Base-by-base conservation (phyloP, 345 rosid genomes). In the Ailanthus altissimus region DNA sequence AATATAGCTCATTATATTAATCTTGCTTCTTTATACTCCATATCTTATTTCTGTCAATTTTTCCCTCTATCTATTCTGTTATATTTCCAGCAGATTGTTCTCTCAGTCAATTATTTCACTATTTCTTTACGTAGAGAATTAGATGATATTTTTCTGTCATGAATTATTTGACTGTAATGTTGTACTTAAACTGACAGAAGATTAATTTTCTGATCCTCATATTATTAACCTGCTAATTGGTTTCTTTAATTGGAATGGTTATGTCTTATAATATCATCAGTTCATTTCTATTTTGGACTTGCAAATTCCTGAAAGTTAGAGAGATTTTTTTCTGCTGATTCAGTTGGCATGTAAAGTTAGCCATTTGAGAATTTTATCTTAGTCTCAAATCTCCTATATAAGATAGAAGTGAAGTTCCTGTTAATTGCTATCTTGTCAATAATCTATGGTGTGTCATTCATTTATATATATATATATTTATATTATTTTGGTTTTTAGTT, bases 221-320 rank as follows among this genome's bases (percentile, higher is more conserved):
- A 21, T 57, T 23, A n/a, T 25, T 20, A 43, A 54, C 38, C 45
- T 25, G 43, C 28, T 53, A 75, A 73, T 56, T 56, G 50, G 70
- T 63, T 59, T 8, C 6, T 56, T 72, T 28, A 71, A 61, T 38
- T 86, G 36, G 60, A 32, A 65, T 75, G 51, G 75, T 50, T 66
- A 32, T 53, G 50, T 72, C n/a, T 58, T 78, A 21, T 53, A 47
- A 69, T 40, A 53, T 75, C 38, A 38, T 75, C 40, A 23, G 58
- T 68, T 71, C 57, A 76, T 53, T 69, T 73, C 6, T 70, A 25
- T 73, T 8, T 25, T 82, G 78, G 79, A 75, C 70, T 77, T 78
- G 60, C 72, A 56, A 67, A 74, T 81, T 70, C 79, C 67, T 42
- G 75, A 61, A 72, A 76, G 76, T 74, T 78, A 87, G 84, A 78